Base-by-base conservation (phyloP, 805 yeast species). In the Metschnikowia reukaufii region DNA sequence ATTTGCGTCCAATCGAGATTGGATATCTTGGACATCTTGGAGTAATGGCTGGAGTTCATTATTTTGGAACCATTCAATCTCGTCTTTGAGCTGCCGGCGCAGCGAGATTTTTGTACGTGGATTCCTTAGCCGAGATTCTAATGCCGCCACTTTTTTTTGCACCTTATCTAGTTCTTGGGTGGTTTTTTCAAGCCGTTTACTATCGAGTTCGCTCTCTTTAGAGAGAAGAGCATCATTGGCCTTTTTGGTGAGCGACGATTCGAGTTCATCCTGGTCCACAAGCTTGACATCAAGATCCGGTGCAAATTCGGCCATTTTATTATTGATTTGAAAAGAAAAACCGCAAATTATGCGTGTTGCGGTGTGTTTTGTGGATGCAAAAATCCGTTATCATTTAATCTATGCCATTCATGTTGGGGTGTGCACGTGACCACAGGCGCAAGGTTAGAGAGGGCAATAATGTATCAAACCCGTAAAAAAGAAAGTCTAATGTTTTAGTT, bases 241-340 rank as follows among this genome's bases (percentile, higher is more conserved):
- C 65, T 79, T 71, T 29, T 73, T 71, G 15, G 89, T 88, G 29
- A 92, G 83, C 47, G 78, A 72, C 39, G 79, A 68, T 59, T 91
- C 99, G n/a, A 92, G 65, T 7, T 83, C 82, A 44, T 79, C 82
- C 63, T 94, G 98, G 56, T 87, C 90, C 48, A 89, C 82, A 3
- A 88, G 70, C 57, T 73, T 73, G 23, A 44, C 33, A 15, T 15
- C 40, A 27, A 44, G 39, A 9, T 29, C 44, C 7, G 39, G 25
- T 19, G 34, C 20, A n/a, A 39, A 27, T 13, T 12, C 31, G 9
- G 44, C 12, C 44, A 40, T 41, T 16, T n/a, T 9, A 34, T 2
- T 12, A 2, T 8, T 5, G 23, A 6, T 25, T 6, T 23, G n/a
- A n/a, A n/a, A n/a, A n/a, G n/a, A n/a, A n/a, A 25, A 25, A 12